Evolutionary conservation across 495 filamentous ascomycete species (phyloP), one percentile per base, ranked within the genome.

Genomic region (Hyaloscypha finlandica): DNA sequence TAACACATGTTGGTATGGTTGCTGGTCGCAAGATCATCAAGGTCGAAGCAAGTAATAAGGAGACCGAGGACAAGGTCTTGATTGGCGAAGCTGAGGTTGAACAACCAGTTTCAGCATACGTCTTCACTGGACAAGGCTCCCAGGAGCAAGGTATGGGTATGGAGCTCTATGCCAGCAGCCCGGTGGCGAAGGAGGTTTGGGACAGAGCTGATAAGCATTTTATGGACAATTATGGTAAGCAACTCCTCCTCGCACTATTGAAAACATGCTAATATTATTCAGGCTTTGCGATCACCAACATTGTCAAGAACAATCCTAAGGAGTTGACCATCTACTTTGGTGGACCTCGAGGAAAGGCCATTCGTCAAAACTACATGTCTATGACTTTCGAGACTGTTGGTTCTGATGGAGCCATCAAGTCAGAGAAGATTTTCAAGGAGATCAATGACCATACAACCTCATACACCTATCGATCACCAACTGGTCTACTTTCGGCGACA

Each of bases 71-170:
- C 69, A 98, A 97, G 80, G 92, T 97, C 20, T 83, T 99, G 2
- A 77, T 94, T 33, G 95, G 93, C 68, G 96, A 98, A 80, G 96
- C 96, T 20, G 95, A 99, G 76, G 93, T 99, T 65, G 95, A 99
- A 77, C 95, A 99, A 74, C 96, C 96, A n/a, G 91, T 94, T 25
- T 94, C 94, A 25, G 87, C 94, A 8, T 99, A 99, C 71, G 92
- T 99, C 68, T 99, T 99, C 80, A 99, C 95, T 59, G 95, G 95
- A 42, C 95, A 99, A 77, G 95, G 95, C 58, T 96, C 92, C 39
- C 95, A 99, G 77, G 95, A 98, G 77, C 96, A 98, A 76, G 95
- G 95, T 59, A 99, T 99, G 95, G 95, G 95, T 79, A 99, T 99
- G 95, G 95, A 97, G 76, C 86, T 99, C 42, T 99, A 99, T 73